Conservation (phyloP, 2,329 filamentous ascomycete species). For the Erysiphe pulchra region DNA sequence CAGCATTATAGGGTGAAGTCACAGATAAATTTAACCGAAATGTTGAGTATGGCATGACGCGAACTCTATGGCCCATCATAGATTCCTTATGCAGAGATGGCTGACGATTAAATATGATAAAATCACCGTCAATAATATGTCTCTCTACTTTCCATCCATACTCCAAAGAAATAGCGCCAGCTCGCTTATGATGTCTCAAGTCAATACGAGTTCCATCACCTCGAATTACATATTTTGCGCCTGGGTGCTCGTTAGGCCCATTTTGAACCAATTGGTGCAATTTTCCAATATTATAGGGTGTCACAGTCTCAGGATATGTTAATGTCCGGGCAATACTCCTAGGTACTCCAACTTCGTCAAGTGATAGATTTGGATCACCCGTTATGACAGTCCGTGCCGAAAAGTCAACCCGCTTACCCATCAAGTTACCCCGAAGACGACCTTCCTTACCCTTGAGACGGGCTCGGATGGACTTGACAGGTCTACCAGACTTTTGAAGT, state of each 20-base stretch:
- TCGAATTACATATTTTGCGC: slow-evolving; percentile 88
- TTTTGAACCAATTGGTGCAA: slow-evolving; percentile 75
- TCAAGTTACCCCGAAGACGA: slow-evolving; percentile 89
- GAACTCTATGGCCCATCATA: slow-evolving; percentile 98
- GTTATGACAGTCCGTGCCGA: slow-evolving; percentile 99
- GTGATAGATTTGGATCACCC: slow-evolving; percentile 82
- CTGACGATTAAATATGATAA: slow-evolving; percentile 98
- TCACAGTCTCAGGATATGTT: slow-evolving; percentile 93
- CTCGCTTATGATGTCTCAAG: slow-evolving; percentile 73
- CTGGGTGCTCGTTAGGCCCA: slow-evolving; percentile 82
- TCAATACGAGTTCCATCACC: slow-evolving; percentile 87
- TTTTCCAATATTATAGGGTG: slow-evolving; percentile 89
- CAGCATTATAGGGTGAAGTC: slow-evolving; percentile 95
- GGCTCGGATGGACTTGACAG: slow-evolving; percentile 87
- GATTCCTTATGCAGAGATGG: slow-evolving; percentile 98
- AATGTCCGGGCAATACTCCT: slow-evolving; percentile 76
- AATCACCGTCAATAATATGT: slow-evolving; percentile 86
- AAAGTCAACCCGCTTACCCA: slow-evolving; percentile 99
- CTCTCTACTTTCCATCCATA: slow-evolving; percentile 98
- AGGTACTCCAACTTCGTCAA: slow-evolving; percentile 94
- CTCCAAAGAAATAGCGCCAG: slow-evolving; percentile 57
- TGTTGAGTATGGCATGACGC: slow-evolving; percentile 96
- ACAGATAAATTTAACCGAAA: slow-evolving; percentile 95
- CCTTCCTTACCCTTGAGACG: slow-evolving; percentile 98
- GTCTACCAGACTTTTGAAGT: slow-evolving; percentile 86